Percentiles rank a stretch among this genome's conserved stretches.
Evolutionary conservation across 2,329 filamentous ascomycete genomes (phyloP).

Genomic region (Podosphaera aphanis): DNA sequence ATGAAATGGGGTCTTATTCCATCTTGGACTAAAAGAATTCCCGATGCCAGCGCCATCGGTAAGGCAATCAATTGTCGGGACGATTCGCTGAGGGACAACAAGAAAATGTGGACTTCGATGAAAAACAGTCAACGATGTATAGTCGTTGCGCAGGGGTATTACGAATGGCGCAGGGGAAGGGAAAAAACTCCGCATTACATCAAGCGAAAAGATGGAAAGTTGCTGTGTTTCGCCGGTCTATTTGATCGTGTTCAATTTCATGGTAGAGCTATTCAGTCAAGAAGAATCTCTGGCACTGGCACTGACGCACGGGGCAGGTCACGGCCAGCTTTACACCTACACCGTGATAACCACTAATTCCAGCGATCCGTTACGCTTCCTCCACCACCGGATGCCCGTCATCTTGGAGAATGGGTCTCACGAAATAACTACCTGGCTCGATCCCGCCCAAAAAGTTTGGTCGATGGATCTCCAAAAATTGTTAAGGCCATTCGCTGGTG

Average conservation of each 20-base stretch:
- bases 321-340: conserved; percentile 57
- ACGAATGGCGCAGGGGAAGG: conserved; percentile 75
- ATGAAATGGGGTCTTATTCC: conserved; percentile 96
- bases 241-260: conserved; percentile 78
- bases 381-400: conserved; percentile 92
- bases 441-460: conserved; percentile 52
- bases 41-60: conserved; percentile 53
- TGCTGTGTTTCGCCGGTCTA: conserved; percentile 69
- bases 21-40: conserved; percentile 72
- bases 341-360: conserved; percentile 82
- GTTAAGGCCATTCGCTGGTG: conserved; percentile 55
- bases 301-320: conserved; percentile 8
- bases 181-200: conserved; percentile 71
- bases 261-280: conserved; percentile 21
- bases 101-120: conserved; percentile 81
- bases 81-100: conserved; percentile 52
- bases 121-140: conserved; percentile 75
- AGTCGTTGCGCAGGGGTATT: conserved; percentile 78
- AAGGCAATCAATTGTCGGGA: conserved; percentile 90
- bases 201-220: conserved; percentile 54
- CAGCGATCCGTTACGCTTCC: conserved; percentile 58
- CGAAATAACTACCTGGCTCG: conserved; percentile 51
- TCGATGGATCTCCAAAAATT: conserved; percentile 52
- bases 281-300: too few relatives aligned
- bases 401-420: conserved; percentile 59